Conservation (phyloP, 441 rosid species). For the Viola pubescens region DNA sequence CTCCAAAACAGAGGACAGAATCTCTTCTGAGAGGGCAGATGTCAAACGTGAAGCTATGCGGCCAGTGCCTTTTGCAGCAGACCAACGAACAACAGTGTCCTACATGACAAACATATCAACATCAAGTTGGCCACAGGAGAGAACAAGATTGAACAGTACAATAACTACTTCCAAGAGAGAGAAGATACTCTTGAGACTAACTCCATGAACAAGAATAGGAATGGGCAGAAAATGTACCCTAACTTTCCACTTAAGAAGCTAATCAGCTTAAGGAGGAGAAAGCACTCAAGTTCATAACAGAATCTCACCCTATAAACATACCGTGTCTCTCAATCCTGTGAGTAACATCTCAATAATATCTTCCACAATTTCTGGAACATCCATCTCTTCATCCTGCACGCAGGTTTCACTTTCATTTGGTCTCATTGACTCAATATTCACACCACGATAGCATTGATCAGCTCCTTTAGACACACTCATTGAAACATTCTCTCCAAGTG, state of each 20-base stretch:
- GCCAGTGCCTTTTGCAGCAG: slow-evolving; percentile 97
- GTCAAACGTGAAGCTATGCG: slow-evolving; percentile 82
- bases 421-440: slow-evolving; percentile 18
- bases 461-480: slow-evolving; percentile 27
- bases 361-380: slow-evolving; percentile 81
- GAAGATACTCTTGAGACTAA: not conserved
- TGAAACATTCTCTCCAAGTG: slow-evolving; percentile 59
- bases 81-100: slow-evolving; percentile 99
- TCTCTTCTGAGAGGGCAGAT: slow-evolving; percentile 75
- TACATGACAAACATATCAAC: slow-evolving; percentile 27
- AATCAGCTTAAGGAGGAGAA: not conserved
- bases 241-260: not conserved
- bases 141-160: too few species aligned
- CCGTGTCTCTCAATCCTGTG: slow-evolving; percentile 81
- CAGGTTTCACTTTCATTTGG: slow-evolving; percentile 35
- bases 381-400: slow-evolving; percentile 65
- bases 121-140: slow-evolving; percentile 8
- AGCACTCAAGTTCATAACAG: slow-evolving; percentile 3
- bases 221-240: not conserved
- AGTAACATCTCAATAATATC: slow-evolving; percentile 86
- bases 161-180: too few species aligned
- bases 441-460: slow-evolving; percentile 27
- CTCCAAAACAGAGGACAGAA: slow-evolving; percentile 76
- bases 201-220: slow-evolving; percentile 1
- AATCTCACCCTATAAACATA: slow-evolving; percentile 40